Evolutionary conservation across 257 asterid species (phyloP).

Genomic region (Solanum chiquidenum): DNA sequence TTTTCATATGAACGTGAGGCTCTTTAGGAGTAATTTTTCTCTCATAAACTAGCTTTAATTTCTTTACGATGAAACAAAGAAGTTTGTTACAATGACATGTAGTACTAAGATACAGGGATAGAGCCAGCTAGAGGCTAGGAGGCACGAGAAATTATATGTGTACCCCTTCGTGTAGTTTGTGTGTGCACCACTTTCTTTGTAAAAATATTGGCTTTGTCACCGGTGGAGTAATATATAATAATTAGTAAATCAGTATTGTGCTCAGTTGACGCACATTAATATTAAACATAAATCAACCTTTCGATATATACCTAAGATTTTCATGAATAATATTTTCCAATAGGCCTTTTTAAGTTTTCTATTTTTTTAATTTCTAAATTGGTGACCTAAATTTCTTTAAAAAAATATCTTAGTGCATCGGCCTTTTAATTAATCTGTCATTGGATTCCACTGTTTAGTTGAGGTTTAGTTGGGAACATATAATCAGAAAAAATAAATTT

Average conservation of each 20-base stretch:
- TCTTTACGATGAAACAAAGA: neutral
- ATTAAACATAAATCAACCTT: neutral
- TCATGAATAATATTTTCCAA: neutral
- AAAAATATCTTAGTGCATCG: neutral
- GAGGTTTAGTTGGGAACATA: slow-evolving; percentile 26
- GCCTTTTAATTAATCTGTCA: slow-evolving; percentile 13
- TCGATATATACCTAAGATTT: neutral
- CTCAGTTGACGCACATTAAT: neutral
- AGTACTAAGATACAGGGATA: too few species aligned
- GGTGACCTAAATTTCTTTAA: neutral
- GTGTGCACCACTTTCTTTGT: neutral
- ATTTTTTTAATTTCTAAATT: neutral
- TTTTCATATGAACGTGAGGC: too few species aligned
- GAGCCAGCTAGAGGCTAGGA: neutral
- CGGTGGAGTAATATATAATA: too few species aligned
- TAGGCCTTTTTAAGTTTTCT: neutral
- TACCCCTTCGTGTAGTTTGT: too few species aligned
- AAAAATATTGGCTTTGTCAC: too few species aligned
- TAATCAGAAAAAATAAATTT: neutral
- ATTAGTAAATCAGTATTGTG: too few species aligned
- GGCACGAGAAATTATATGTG: too few species aligned
- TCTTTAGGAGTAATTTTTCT: too few species aligned
- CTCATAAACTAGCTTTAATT: neutral
- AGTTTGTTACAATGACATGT: too few species aligned
- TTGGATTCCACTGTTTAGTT: slow-evolving; percentile 14